phyloP scores from a whole-genome alignment of 768 basidiomycete species.

The Thelephora aurantiotincta region DNA sequence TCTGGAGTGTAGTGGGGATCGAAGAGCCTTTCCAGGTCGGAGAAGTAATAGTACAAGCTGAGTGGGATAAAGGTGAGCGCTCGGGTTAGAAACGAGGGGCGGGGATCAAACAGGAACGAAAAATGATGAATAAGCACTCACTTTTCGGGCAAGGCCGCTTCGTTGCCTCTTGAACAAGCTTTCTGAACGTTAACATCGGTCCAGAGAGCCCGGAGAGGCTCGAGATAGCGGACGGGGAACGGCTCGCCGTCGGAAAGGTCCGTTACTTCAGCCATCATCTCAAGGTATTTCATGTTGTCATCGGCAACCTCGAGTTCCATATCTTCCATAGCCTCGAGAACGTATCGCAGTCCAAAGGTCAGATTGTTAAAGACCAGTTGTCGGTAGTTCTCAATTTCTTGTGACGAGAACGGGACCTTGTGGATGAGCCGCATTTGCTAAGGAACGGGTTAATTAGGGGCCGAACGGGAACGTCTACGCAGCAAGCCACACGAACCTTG shows the following conservation, averaged over 20 bases:
- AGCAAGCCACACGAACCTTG: constrained; percentile 38
- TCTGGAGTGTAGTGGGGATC: constrained; percentile 54
- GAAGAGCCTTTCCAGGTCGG: constrained; percentile 70
- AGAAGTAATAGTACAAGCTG: constrained; percentile 67
- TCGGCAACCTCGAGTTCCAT: constrained; percentile 66
- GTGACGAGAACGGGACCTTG: constrained; percentile 62
- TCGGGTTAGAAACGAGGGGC: background rate
- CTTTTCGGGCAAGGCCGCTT: constrained; percentile 88
- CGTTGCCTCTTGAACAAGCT: constrained; percentile 75
- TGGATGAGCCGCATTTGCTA: constrained; percentile 96
- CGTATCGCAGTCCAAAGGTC: constrained; percentile 67
- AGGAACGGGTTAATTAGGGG: constrained; percentile 14
- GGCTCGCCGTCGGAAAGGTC: constrained; percentile 73
- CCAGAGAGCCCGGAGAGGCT: constrained; percentile 65
- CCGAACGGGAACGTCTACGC: constrained; percentile 1
- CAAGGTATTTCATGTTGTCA: constrained; percentile 40
- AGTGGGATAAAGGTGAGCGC: constrained; percentile 2
- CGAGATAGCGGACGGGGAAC: constrained; percentile 56
- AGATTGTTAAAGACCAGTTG: constrained; percentile 92
- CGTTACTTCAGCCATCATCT: constrained; percentile 47
- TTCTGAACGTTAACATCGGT: constrained; percentile 57
- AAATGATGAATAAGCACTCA: constrained; percentile 20
- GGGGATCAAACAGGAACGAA: background rate
- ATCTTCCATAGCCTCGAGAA: constrained; percentile 83
- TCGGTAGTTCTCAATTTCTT: constrained; percentile 80